phyloP scores from a whole-genome alignment of 2,329 filamentous ascomycete genomes.

The Aplosporella prunicola region DNA sequence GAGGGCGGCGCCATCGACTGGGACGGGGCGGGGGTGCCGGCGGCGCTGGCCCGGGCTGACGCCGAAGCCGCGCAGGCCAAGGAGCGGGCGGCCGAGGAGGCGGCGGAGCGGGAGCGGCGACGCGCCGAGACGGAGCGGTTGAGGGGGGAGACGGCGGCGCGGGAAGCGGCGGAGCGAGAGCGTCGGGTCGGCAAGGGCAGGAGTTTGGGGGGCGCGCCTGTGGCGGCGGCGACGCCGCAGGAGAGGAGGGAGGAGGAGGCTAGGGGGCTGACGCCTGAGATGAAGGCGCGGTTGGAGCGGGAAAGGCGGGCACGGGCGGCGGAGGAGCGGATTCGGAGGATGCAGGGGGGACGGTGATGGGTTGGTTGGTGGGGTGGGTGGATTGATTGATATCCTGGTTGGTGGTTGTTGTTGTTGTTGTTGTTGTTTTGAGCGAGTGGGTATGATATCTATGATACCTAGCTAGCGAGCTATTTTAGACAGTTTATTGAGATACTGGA shows the following conservation, averaged over 20 bases:
- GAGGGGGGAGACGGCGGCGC: constrained; percentile 44
- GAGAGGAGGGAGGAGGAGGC: constrained; percentile 77
- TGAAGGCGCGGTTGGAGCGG: constrained; percentile 72
- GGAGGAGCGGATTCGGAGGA: constrained; percentile 69
- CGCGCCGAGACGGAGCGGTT: constrained; percentile 67
- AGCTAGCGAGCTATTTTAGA: too few relatives aligned
- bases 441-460: too few relatives aligned
- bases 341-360: constrained; percentile 38
- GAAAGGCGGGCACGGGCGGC: constrained; percentile 85
- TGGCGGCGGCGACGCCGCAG: constrained; percentile 61
- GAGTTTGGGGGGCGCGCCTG: constrained; percentile 44
- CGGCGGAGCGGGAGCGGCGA: constrained; percentile 54
- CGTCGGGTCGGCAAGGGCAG: constrained; percentile 39
- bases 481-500: too few relatives aligned
- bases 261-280: constrained; percentile 78
- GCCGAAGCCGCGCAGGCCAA: constrained; percentile 58
- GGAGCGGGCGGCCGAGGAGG: constrained; percentile 60
- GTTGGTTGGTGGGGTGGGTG: neutral
- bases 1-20: constrained; percentile 70
- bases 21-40: constrained; percentile 64
- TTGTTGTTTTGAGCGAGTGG: too few relatives aligned
- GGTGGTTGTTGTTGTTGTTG: too few relatives aligned
- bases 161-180: constrained; percentile 42
- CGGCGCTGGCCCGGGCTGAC: constrained; percentile 60
- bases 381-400: too few relatives aligned